Evolutionary conservation across 1,284 basidiomycete genomes (phyloP), one percentile per base, ranked within the genome.

Genomic region (Boletus smithii): DNA sequence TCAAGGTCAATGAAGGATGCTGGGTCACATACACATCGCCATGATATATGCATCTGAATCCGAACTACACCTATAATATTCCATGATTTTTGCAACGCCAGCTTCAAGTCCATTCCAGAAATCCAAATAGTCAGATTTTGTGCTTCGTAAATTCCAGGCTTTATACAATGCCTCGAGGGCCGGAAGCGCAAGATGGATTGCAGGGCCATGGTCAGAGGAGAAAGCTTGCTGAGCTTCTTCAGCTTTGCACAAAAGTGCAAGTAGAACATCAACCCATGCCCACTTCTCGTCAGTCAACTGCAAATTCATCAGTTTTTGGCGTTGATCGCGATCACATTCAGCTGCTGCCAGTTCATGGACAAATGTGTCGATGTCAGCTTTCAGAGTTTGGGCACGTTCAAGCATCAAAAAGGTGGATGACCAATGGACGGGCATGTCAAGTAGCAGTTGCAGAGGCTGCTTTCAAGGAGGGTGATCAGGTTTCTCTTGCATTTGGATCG

Each of bases 31-130:
- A n/a, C 50, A 42, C 55, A 27, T 58, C 52, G 22, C 56, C 37
- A 69, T 54, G 3, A 59, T 57, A 40, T 67, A 60, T 2, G 52
- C 61, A 30, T 61, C 50, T 0, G 51, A 61, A 0, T 50, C 48
- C 0, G 57, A 49, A 0, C 50, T 62, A 17, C 52, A 57, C n/a
- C 56, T 33, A 42, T 69, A 70, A 40, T 69, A 70, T 2, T 57
- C 36, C 3, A 54, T 20, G 0, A 69, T 43, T 37, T 68, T 68
- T 0, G 17, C 13, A 10, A 56, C 40, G 0, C 50, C 63, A 0
- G 54, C 59, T 5, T 59, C 22, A 2, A 70, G 51, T 0, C 50
- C 58, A 1, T 33, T 18, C 11, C 41, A 35, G 38, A 64, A 66
- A 2, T 33, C 9, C 0, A 14, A 1, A 22, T 63, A 62, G 8